Base-by-base conservation (phyloP, 495 filamentous ascomycete genomes). In the Collariella sp. region DNA sequence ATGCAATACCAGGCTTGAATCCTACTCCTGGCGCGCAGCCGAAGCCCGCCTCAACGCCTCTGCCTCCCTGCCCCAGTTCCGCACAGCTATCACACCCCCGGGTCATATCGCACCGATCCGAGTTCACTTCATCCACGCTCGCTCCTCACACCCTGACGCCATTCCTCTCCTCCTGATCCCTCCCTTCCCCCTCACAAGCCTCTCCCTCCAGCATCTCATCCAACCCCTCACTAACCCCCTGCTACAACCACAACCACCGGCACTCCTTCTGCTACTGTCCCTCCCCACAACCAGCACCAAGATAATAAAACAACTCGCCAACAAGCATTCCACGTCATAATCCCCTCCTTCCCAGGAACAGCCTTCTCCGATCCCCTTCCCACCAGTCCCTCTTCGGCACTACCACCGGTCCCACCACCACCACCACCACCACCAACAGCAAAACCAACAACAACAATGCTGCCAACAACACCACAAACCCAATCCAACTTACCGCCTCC, bases 271-370 rank as follows among this genome's bases (percentile, higher is more conserved):
- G 0, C 26, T 31, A 9, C 26, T 31, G 26, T 9, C 26, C 26
- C 26, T 4, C 26, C 26, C 4, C 5, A 31, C 26, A 31, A n/a
- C 26, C 26, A 31, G 26, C 26, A 4, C 4, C 26, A 31, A 31
- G 5, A 31, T 9, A 31, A 31, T 31, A 64, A 70, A 7, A 62
- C 69, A 49, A 61, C 70, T 12, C 57, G 58, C 19, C 60, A 69
- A 5, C 81, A 81, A 15, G 70, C 79, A 1, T 90, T 89, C 67
- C 76, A 88, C 65, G 64, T 89, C 29, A 73, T 89, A 12, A 82
- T 78, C 7, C 85, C 87, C 3, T 85, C 83, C 10, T 68, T 89
- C 22, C 86, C 86, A 0, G 87, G 88, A 36, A 77, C 87, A 56
- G 86, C 83, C 36, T 90, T 89, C 67, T 83, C 78, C 41, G 73